Percentiles rank a stretch among this genome's conserved stretches.
Conservation (phyloP, 2,329 filamentous ascomycete genomes). For the Phaeosphaeriaceae sp. region DNA sequence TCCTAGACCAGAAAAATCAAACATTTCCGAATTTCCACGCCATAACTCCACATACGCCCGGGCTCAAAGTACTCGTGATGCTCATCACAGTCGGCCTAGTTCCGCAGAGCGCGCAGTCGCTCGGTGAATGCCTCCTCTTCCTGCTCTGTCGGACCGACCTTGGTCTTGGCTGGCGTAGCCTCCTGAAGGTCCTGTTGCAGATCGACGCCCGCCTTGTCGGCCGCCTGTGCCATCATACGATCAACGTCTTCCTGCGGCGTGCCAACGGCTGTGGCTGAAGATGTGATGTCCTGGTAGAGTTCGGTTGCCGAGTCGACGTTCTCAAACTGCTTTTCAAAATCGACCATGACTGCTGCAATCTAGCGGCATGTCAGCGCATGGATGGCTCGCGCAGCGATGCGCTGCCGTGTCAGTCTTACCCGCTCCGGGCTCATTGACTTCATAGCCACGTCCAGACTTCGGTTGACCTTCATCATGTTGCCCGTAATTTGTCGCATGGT, state of each 20-base stretch:
- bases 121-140: conserved; percentile 77
- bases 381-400: not conserved
- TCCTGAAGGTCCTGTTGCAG: conserved; percentile 75
- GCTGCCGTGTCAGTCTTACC: conserved; percentile 45
- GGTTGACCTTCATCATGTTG: conserved; percentile 68
- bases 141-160: conserved; percentile 74
- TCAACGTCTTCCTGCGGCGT: conserved; percentile 86
- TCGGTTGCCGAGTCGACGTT: conserved; percentile 61
- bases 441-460: conserved; percentile 68
- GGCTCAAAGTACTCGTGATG: not conserved
- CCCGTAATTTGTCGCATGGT: conserved; percentile 68
- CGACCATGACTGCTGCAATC: conserved; percentile 72
- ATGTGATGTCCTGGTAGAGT: conserved; percentile 87
- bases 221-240: conserved; percentile 81
- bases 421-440: conserved; percentile 69
- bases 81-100: conserved; percentile 20
- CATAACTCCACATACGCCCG: not conserved
- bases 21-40: not conserved
- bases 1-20: not conserved
- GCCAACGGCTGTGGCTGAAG: conserved; percentile 75
- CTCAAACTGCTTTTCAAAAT: conserved; percentile 66
- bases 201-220: conserved; percentile 87
- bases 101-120: conserved; percentile 62
- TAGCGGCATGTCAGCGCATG: conserved; percentile 31
- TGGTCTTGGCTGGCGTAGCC: conserved; percentile 62